phyloP scores from a whole-genome alignment of 2,329 filamentous ascomycete genomes.

The Sclerotinia sclerotiorum region DNA sequence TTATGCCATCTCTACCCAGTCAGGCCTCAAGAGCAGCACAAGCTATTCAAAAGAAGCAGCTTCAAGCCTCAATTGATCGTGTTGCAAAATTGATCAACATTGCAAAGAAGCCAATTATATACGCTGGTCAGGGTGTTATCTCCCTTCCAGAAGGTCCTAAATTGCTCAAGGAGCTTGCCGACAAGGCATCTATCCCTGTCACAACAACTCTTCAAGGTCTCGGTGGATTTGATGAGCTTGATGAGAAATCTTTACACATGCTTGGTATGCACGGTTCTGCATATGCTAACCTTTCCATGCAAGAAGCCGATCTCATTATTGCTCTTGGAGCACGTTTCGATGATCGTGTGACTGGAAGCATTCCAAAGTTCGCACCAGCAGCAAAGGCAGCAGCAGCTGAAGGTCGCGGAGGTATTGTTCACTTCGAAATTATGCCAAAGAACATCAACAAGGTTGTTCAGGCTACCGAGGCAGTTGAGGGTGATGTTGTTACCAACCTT shows the following conservation, averaged over 20 bases:
- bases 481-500: slow-evolving; percentile 82
- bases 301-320: slow-evolving; percentile 94
- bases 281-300: slow-evolving; percentile 97
- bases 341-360: slow-evolving; percentile 83
- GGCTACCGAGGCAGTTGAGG: slow-evolving; percentile 91
- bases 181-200: slow-evolving; percentile 89
- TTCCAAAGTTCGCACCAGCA: slow-evolving; percentile 84
- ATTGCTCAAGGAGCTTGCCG: slow-evolving; percentile 79
- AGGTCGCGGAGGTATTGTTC: slow-evolving; percentile 87
- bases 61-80: slow-evolving; percentile 70
- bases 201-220: slow-evolving; percentile 95
- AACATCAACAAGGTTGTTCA: slow-evolving; percentile 99
- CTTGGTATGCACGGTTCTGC: slow-evolving; percentile 97
- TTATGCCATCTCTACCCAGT: slow-evolving; percentile 72
- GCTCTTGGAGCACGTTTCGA: slow-evolving; percentile 93
- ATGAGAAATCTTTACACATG: slow-evolving; percentile 96
- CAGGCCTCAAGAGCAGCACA: slow-evolving; percentile 81
- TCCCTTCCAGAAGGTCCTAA: slow-evolving; percentile 74
- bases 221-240: slow-evolving; percentile 87
- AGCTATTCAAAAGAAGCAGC: slow-evolving; percentile 69
- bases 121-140: slow-evolving; percentile 88
- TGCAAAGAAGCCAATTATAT: slow-evolving; percentile 92
- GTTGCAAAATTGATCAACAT: slow-evolving; percentile 82
- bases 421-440: slow-evolving; percentile 99
- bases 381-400: slow-evolving; percentile 83